Base-by-base conservation (phyloP, 2,329 filamentous ascomycete species). In the Clarireedia homoeocarpa region DNA sequence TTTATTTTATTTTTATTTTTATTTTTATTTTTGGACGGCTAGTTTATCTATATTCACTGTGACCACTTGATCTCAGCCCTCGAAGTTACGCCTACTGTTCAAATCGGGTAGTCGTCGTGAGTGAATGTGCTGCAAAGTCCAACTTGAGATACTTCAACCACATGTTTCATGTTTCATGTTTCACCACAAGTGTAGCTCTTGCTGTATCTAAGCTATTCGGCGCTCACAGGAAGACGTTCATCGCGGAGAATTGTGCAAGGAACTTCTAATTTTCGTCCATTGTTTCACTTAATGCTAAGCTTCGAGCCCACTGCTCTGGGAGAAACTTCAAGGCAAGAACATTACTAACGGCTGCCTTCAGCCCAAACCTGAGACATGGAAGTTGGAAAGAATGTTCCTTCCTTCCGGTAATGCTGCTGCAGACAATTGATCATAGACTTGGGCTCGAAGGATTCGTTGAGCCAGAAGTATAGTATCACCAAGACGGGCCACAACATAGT, bases 381-480 rank as follows among this genome's bases (percentile, higher is more conserved):
- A 30, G 17, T 49, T 49, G 40, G 52, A 45, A 49, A 42, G 52
- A 49, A 54, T 42, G 52, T 54, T 54, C 52, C 45, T 54, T 54
- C 36, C 52, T 40, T 40, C 45, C 36, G 52, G 15, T 14, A 23
- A 49, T 24, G 24, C 34, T 49, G 26, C 30, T 39, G 39, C 52
- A 40, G n/a, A 42, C 17, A 5, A 12, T 27, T 30, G 2, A 45
- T 39, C 39, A 17, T 49, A 17, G 40, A 49, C 23, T 24, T 27
- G 44, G n/a, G 12, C n/a, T 30, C 23, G 15, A 40, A 48, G 48
- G 34, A 3, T 12, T 54, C 34, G 30, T 49, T 27, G 34, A 15
- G 23, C 6, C 30, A 36, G 34, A 54, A 26, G 15, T 30, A 17
- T 49, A 36, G 52, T 54, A 6, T 40, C 52, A 54, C 52, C 5